Evolutionary conservation across 352 stramenopile species (phyloP).

Genomic region (Pythium phragmiticola): DNA sequence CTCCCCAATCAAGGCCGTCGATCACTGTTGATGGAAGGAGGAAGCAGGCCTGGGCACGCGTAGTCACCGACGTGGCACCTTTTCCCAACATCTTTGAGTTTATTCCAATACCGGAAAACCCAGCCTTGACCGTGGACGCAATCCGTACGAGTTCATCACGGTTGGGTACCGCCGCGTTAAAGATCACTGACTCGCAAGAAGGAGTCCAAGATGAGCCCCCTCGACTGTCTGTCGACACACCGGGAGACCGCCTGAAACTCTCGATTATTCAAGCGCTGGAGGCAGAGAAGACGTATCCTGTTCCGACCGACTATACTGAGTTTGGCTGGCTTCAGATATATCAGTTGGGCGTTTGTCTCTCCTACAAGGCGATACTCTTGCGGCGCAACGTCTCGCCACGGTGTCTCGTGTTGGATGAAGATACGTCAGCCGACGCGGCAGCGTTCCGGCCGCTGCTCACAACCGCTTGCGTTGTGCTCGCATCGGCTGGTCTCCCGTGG

Average conservation of each 20-base stretch:
- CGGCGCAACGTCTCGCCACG: slow-evolving; percentile 49
- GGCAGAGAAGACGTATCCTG: slow-evolving; percentile 43
- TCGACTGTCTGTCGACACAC: background rate
- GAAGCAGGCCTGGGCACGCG: slow-evolving; percentile 51
- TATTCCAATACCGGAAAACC: slow-evolving; percentile 8
- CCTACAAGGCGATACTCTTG: slow-evolving; percentile 49
- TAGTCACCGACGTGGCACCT: slow-evolving; percentile 7
- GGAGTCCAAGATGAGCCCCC: background rate
- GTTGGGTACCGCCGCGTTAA: background rate
- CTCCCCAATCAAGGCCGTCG: slow-evolving; percentile 3
- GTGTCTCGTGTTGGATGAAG: slow-evolving; percentile 37
- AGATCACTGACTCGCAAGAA: too few relatives aligned
- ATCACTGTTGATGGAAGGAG: background rate
- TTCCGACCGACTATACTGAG: slow-evolving; percentile 39
- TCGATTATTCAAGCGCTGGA: slow-evolving; percentile 39
- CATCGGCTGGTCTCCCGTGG: slow-evolving; percentile 21
- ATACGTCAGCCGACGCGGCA: background rate
- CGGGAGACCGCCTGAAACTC: slow-evolving; percentile 7
- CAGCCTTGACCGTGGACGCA: background rate
- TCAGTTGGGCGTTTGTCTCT: slow-evolving; percentile 46
- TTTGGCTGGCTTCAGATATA: slow-evolving; percentile 54
- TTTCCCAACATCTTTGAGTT: slow-evolving; percentile 62
- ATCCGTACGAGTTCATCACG: background rate
- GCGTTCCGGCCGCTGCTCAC: slow-evolving; percentile 28
- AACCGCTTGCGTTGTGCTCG: slow-evolving; percentile 34